Percentiles rank a stretch among this genome's conserved stretches.
Evolutionary conservation across 768 basidiomycete genomes (phyloP).

Genomic region (Pleurotus sapidus): DNA sequence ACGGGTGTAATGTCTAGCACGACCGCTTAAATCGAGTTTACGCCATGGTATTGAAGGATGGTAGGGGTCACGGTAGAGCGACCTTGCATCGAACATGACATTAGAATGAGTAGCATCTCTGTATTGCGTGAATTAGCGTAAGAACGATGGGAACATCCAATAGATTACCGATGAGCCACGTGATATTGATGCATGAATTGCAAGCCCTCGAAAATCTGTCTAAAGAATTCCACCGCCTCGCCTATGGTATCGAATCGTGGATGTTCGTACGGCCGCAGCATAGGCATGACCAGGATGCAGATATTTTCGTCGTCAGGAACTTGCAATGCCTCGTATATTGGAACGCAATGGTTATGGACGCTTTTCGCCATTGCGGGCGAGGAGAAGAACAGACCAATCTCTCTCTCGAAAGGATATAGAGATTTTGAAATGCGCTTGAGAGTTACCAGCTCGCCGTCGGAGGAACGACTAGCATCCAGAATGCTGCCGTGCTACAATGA

Average conservation of each 20-base stretch:
- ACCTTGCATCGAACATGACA: slow-evolving; percentile 24
- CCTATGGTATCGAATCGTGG: slow-evolving; percentile 32
- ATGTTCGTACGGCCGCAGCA: slow-evolving; percentile 18
- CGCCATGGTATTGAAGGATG: slow-evolving; percentile 16
- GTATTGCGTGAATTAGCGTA: too few relatives aligned
- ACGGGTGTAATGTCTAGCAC: slow-evolving; percentile 10
- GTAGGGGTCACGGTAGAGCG: slow-evolving; percentile 15
- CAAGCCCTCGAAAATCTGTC: slow-evolving; percentile 19
- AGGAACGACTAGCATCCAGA: slow-evolving; percentile 25
- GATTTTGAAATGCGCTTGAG: slow-evolving; percentile 22
- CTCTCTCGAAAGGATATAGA: slow-evolving; percentile 22
- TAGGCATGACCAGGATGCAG: slow-evolving; percentile 25
- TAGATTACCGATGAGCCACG: slow-evolving; percentile 10
- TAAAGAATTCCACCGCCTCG: slow-evolving; percentile 26
- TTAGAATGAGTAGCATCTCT: slow-evolving; percentile 15
- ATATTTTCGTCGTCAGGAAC: slow-evolving; percentile 17
- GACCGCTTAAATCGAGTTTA: slow-evolving; percentile 14
- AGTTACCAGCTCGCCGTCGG: slow-evolving; percentile 23
- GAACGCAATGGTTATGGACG: slow-evolving; percentile 32
- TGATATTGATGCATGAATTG: slow-evolving; percentile 23
- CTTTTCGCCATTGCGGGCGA: slow-evolving; percentile 10
- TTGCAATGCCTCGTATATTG: slow-evolving; percentile 18
- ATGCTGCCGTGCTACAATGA: slow-evolving; percentile 5
- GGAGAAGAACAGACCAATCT: slow-evolving; percentile 22
- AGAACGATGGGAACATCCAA: too few relatives aligned